Evolutionary conservation across 176 grass and related monocot genomes (phyloP), one percentile per base, ranked within the genome.

Genomic region (Ensete ventricosum): DNA sequence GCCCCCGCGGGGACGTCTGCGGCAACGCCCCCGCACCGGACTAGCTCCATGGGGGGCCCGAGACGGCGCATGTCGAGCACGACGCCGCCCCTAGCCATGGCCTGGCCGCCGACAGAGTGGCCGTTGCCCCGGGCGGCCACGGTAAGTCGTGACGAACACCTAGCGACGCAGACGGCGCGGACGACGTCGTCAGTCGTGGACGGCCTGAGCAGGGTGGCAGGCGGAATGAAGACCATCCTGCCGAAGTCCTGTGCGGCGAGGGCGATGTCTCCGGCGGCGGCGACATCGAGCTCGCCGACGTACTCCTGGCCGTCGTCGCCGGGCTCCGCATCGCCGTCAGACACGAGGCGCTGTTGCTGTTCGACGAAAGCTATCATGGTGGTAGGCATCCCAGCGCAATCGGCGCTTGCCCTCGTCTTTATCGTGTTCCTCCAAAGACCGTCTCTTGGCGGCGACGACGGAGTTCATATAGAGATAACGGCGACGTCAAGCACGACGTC

Each of bases 121-220:
- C 95, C 95, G 84, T 98, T 98, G 1, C 95, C 95, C 74, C 95
- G 90, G 14, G 90, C 90, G 0, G 95, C 84, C 2, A 98, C 90
- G 5, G 90, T 91, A 13, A 93, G 63, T 68, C 82, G 55, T 7
- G 16, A 0, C 0, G 75, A 87, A 21, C 22, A 62, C 27, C 82
- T 71, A 0, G 90, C 94, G 2, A 87, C 59, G 22, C 78, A 73
- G 77, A 98, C 81, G 48, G 82, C 79, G 9, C 52, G 66, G 11
- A 82, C 90, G 24, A 98, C 90, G 54, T 98, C 94, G 21, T 88
- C 78, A 0, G 80, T 12, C 23, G 80, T 87, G 20, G 83, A 67
- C 5, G 94, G 95, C 0, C 87, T 68, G 63, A 98, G 76, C 11
- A 91, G 88, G 1, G 80, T 90, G 1, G 80, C 86, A 0, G 94